Evolutionary conservation across 495 filamentous ascomycete species (phyloP).

Genomic region (Halenospora varia): DNA sequence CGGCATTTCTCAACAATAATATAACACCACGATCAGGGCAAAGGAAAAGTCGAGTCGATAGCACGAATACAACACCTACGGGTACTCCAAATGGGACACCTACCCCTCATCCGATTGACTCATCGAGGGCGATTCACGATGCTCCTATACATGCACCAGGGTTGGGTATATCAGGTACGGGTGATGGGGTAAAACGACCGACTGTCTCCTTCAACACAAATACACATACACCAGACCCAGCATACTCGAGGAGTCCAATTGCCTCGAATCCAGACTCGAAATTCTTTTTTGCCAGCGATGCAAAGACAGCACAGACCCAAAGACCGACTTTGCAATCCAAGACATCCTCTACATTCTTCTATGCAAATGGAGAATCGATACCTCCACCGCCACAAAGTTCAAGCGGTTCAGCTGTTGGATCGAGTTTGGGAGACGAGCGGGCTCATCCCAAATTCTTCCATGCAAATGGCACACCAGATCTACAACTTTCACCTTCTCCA

Average conservation of each 20-base stretch:
- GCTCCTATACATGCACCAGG: slow-evolving; percentile 13
- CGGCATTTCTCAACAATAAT: slow-evolving; percentile 56
- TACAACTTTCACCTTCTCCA: slow-evolving; percentile 20
- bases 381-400: slow-evolving; percentile 30
- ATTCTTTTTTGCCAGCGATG: slow-evolving; percentile 76
- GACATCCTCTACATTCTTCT: slow-evolving; percentile 51
- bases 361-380: slow-evolving; percentile 43
- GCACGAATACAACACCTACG: slow-evolving; percentile 54
- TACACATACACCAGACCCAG: slow-evolving; percentile 17
- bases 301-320: slow-evolving; percentile 38
- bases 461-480: slow-evolving; percentile 54
- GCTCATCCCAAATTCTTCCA: slow-evolving; percentile 67
- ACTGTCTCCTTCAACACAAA: slow-evolving; percentile 28
- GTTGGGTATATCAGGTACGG: slow-evolving; percentile 20
- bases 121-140: slow-evolving; percentile 14
- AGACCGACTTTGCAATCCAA: slow-evolving; percentile 26
- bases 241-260: slow-evolving; percentile 21
- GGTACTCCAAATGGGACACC: slow-evolving; percentile 42
- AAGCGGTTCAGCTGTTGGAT: slow-evolving; percentile 29
- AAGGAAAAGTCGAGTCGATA: slow-evolving; percentile 63
- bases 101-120: slow-evolving; percentile 32
- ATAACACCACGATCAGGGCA: slow-evolving; percentile 69
- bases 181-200: slow-evolving; percentile 29
- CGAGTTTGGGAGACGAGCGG: slow-evolving; percentile 22
- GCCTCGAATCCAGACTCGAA: slow-evolving; percentile 37